A percentile compares a stretch with the other conserved stretches of the same genome.
Conservation (phyloP, 495 filamentous ascomycete species). For the Haplographium delicatum region DNA sequence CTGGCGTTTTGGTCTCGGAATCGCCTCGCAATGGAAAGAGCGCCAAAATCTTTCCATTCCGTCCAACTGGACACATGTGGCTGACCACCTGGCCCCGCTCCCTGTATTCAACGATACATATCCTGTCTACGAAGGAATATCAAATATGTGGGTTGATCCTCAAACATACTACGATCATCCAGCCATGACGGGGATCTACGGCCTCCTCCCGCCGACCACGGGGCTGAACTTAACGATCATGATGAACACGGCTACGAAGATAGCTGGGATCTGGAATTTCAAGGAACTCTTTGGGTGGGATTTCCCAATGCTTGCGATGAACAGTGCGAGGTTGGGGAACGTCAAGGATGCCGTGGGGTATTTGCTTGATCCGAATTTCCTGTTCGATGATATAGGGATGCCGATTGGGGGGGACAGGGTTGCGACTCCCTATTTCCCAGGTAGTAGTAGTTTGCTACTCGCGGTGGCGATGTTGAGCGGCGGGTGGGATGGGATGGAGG, state of each 20-base stretch:
- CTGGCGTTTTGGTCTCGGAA: constrained; percentile 44
- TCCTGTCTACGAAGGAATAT: constrained; percentile 45
- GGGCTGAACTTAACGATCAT: constrained; percentile 36
- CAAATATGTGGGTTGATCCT: constrained; percentile 41
- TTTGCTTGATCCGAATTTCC: constrained; percentile 40
- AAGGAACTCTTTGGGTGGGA: constrained; percentile 48
- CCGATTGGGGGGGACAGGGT: constrained; percentile 44
- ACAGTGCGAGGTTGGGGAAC: constrained; percentile 41
- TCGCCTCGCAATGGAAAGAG: constrained; percentile 36
- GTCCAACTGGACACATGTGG: constrained; percentile 33
- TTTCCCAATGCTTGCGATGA: constrained; percentile 49
- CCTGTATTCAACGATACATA: constrained; percentile 40
- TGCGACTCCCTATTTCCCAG: constrained; percentile 52
- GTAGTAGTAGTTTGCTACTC: constrained; percentile 39
- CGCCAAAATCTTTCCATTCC: constrained; percentile 34
- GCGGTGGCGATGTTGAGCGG: constrained; percentile 53
- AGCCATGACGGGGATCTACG: constrained; percentile 42
- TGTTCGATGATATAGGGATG: constrained; percentile 49
- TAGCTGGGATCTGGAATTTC: constrained; percentile 42
- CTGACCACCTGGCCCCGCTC: constrained; percentile 41
- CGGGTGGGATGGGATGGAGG: constrained; percentile 43
- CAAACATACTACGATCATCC: constrained; percentile 44
- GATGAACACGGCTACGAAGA: constrained; percentile 37
- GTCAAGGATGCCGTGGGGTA: constrained; percentile 41
- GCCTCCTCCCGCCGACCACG: constrained; percentile 41